Evolutionary conservation across 2,329 filamentous ascomycete genomes (phyloP).

Genomic region (Monilinia polystroma): DNA sequence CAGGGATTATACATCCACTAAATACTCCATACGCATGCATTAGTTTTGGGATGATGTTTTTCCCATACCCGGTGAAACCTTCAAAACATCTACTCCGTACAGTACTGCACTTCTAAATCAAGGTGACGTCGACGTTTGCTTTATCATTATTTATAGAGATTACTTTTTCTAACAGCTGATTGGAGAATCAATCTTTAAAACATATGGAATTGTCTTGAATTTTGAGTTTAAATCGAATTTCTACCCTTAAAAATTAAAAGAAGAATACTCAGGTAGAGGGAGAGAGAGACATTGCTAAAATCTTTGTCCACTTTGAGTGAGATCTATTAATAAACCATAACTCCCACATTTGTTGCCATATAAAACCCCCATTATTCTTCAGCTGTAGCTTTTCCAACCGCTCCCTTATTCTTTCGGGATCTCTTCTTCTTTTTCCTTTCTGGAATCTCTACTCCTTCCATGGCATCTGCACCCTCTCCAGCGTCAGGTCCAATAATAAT

Average conservation of each 20-base stretch:
- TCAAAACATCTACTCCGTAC: neutral
- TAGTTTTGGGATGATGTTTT: neutral
- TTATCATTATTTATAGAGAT: neutral
- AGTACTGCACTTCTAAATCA: too few species aligned
- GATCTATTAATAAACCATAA: constrained; percentile 18
- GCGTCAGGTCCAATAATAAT: constrained; percentile 33
- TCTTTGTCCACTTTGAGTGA: neutral
- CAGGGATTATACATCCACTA: neutral
- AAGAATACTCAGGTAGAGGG: neutral
- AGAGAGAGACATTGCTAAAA: constrained; percentile 7
- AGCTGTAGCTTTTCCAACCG: constrained; percentile 8
- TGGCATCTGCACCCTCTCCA: constrained; percentile 33
- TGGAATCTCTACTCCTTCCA: constrained; percentile 39
- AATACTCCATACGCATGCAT: constrained; percentile 7
- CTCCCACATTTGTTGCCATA: neutral
- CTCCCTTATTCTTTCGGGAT: constrained; percentile 44
- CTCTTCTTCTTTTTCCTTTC: constrained; percentile 54
- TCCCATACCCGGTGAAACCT: neutral
- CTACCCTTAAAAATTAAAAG: neutral
- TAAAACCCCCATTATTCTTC: constrained; percentile 7
- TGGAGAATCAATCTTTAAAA: neutral
- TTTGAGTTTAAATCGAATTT: neutral
- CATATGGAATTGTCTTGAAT: neutral
- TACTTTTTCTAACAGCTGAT: neutral
- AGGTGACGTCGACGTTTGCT: neutral